phyloP scores from a whole-genome alignment of 495 filamentous ascomycete species.

The Tuber calosporum region DNA sequence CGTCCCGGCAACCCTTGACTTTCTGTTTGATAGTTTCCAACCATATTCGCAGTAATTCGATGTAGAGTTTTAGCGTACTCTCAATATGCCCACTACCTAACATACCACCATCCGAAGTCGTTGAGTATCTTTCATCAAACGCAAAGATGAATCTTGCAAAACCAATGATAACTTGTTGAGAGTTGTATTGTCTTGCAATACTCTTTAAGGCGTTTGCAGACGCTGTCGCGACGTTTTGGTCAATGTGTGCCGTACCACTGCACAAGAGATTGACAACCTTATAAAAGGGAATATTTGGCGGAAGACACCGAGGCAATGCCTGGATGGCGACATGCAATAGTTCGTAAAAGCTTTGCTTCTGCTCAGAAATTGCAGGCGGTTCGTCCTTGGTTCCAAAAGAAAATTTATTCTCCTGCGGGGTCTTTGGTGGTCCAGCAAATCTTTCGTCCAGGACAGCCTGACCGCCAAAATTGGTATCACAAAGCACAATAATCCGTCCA shows the following conservation, averaged over 20 bases:
- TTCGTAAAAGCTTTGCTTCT: constrained; percentile 92
- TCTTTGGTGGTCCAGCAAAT: constrained; percentile 82
- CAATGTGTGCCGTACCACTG: constrained; percentile 92
- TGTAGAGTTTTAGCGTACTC: constrained; percentile 82
- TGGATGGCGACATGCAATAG: constrained; percentile 92
- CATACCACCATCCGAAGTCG: constrained; percentile 97
- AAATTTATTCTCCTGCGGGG: constrained; percentile 88
- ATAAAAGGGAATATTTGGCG: constrained; percentile 84
- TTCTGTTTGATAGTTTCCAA: constrained; percentile 91
- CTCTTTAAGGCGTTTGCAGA: constrained; percentile 90
- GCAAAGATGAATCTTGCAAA: constrained; percentile 97
- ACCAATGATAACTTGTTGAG: constrained; percentile 91
- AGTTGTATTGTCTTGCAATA: constrained; percentile 86
- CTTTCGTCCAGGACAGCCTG: constrained; percentile 94
- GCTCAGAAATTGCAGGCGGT: constrained; percentile 67
- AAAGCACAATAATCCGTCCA: constrained; percentile 89
- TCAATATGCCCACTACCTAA: constrained; percentile 92
- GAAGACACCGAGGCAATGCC: constrained; percentile 84
- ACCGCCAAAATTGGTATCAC: constrained; percentile 92
- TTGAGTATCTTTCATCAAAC: constrained; percentile 92
- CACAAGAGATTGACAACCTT: constrained; percentile 91
- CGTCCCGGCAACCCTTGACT: constrained; percentile 51
- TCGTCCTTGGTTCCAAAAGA: constrained; percentile 72
- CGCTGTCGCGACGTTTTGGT: constrained; percentile 82
- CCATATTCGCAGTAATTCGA: constrained; percentile 92